Conservation (phyloP, 2,329 filamentous ascomycete species). For the Xylaria sp. region DNA sequence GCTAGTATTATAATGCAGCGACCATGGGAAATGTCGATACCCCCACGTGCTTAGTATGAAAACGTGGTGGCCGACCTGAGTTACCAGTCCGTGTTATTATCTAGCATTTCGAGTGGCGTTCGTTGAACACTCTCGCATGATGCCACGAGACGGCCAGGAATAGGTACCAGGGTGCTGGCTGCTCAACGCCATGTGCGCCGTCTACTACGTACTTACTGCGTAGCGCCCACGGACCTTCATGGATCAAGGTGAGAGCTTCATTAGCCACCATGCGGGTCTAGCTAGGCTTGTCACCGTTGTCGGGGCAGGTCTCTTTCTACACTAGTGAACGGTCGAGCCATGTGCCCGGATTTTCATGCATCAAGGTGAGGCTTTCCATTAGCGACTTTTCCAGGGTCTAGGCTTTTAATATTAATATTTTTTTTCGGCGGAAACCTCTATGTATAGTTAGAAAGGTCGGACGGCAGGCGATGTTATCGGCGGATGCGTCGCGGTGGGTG, state of each 20-base stretch:
- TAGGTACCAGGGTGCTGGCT: not conserved
- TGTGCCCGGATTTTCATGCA: not conserved
- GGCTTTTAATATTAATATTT: no score
- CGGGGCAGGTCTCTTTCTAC: no score
- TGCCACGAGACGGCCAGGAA: conserved; percentile 10
- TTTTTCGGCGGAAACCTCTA: not conserved
- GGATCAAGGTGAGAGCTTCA: not conserved
- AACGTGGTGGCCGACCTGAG: conserved; percentile 6
- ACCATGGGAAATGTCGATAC: not conserved
- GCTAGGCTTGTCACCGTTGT: no score
- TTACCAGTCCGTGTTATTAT: not conserved
- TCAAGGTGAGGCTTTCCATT: not conserved
- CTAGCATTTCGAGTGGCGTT: conserved; percentile 9
- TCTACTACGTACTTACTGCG: no score
- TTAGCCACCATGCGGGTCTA: conserved; percentile 11
- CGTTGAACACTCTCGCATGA: conserved; percentile 2
- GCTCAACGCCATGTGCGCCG: not conserved
- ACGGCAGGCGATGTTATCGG: conserved; percentile 8
- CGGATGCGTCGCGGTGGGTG: conserved; percentile 15
- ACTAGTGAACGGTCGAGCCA: no score
- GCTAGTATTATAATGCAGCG: not conserved
- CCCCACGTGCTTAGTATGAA: conserved; percentile 15
- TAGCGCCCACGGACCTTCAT: not conserved
- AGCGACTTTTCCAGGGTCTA: no score
- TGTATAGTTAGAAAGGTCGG: conserved; percentile 6